Evolutionary conservation across 306 rosid genomes (phyloP).

Genomic region (Acacia acuminata): DNA sequence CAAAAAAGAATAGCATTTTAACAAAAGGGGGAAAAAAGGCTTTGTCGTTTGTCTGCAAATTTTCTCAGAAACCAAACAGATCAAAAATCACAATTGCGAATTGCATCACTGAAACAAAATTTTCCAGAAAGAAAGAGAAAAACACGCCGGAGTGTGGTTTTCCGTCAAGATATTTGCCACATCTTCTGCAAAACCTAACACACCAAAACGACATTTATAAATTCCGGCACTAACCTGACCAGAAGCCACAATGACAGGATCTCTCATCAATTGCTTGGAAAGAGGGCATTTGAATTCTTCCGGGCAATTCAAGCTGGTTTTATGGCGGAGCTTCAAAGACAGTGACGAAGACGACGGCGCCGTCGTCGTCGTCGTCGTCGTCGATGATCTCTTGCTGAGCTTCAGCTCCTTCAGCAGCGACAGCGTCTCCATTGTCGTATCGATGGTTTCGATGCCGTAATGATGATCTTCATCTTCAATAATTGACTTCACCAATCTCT

Average conservation of each 20-base stretch:
- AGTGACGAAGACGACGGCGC: conserved; percentile 33
- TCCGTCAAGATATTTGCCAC: neutral
- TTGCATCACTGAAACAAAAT: neutral
- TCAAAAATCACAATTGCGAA: neutral
- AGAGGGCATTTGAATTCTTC: conserved; percentile 83
- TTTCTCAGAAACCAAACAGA: neutral
- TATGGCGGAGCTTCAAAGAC: conserved; percentile 46
- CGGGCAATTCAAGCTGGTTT: conserved; percentile 48
- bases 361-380: neutral
- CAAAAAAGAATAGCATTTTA: neutral
- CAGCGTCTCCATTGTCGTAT: conserved; percentile 62
- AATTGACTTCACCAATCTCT: conserved; percentile 60
- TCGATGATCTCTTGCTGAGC: conserved; percentile 36
- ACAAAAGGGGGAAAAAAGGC: too few species aligned
- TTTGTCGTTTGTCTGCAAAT: neutral
- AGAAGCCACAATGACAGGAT: conserved; percentile 83
- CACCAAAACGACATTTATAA: neutral
- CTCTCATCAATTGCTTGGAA: conserved; percentile 87
- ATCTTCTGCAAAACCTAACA: conserved; percentile 36
- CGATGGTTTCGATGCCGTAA: conserved; percentile 52
- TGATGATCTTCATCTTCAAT: conserved; percentile 62
- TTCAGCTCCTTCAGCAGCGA: conserved; percentile 62
- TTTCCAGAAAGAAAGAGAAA: neutral
- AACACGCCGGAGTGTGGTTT: neutral
- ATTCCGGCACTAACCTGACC: conserved; percentile 71